Percentiles rank a stretch among this genome's conserved stretches.
These are phyloP conservation scores for Colletotrichum sp. DNA, from an alignment of 2,329 filamentous ascomycete species.

Conservation along the genomic window DNA sequence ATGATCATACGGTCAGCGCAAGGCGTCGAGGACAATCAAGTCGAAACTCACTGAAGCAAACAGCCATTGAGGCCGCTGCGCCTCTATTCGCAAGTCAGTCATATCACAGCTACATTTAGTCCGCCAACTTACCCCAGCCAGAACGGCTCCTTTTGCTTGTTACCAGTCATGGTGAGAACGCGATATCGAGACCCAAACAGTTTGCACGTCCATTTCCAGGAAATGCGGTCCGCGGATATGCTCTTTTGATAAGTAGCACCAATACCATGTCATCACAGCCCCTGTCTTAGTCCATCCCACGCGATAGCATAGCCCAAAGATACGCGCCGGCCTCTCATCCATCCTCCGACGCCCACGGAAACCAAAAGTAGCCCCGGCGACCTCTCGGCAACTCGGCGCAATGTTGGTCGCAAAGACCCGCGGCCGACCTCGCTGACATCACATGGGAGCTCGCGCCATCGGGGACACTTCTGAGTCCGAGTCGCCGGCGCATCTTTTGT, in stretches of 20 bases:
- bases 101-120: rapidly evolving
- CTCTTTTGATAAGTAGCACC: constrained; percentile 5
- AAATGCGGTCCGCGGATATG: background rate
- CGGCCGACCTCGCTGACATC: constrained; percentile 9
- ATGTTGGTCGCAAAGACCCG: background rate
- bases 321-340: background rate
- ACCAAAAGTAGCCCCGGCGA: constrained; percentile 14
- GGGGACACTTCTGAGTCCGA: background rate
- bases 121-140: constrained; percentile 44
- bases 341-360: background rate
- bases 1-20: background rate
- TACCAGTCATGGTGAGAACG: background rate
- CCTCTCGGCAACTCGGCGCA: constrained; percentile 7
- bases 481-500: constrained; percentile 3
- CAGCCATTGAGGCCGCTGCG: constrained; percentile 49
- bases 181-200: background rate
- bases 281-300: background rate
- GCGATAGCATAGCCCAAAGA: background rate
- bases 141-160: constrained; percentile 44
- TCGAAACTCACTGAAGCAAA: constrained; percentile 45
- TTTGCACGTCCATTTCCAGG: background rate
- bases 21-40: background rate
- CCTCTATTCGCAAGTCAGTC: constrained; percentile 33
- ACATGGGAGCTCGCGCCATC: background rate
- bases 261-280: background rate